Percentiles rank a stretch among this genome's conserved stretches.
These are phyloP conservation scores for Calophaca sinica DNA, from an alignment of 306 rosid genomes.

Conservation along the genomic window DNA sequence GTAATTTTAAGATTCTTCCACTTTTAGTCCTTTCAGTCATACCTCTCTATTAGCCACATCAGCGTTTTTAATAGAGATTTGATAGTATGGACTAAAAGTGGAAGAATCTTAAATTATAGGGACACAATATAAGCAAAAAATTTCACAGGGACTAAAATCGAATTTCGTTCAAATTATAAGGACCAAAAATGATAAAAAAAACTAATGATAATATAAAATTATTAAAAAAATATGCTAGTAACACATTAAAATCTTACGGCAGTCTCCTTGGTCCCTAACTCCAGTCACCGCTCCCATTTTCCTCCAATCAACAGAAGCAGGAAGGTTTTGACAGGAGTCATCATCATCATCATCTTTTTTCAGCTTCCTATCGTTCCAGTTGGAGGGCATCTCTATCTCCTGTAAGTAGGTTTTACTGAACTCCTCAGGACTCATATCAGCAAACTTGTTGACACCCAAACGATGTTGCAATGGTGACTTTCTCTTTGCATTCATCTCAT, in stretches of 20 bases:
- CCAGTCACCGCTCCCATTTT: slow-evolving; percentile 59
- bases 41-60: too few species aligned
- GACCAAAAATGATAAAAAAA: too few species aligned
- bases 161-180: too few species aligned
- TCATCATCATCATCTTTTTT: slow-evolving; percentile 12
- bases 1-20: too few species aligned
- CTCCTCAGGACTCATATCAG: slow-evolving; percentile 67
- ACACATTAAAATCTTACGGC: slow-evolving; percentile 53
- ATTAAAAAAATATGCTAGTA: too few species aligned
- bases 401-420: slow-evolving; percentile 49
- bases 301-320: slow-evolving; percentile 72
- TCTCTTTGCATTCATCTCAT: slow-evolving; percentile 58
- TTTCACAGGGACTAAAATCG: too few species aligned
- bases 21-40: too few species aligned
- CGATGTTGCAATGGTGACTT: slow-evolving; percentile 36
- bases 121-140: too few species aligned
- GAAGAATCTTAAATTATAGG: too few species aligned
- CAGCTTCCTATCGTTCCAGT: slow-evolving; percentile 8
- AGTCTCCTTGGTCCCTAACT: slow-evolving; percentile 64
- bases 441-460: slow-evolving; percentile 70
- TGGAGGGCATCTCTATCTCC: slow-evolving; percentile 41
- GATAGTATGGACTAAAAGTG: too few species aligned
- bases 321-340: slow-evolving; percentile 53
- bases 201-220: too few species aligned
- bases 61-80: too few species aligned